phyloP scores from a whole-genome alignment of 192 early-diverging fungal species.

The Cetraspora pellucida region DNA sequence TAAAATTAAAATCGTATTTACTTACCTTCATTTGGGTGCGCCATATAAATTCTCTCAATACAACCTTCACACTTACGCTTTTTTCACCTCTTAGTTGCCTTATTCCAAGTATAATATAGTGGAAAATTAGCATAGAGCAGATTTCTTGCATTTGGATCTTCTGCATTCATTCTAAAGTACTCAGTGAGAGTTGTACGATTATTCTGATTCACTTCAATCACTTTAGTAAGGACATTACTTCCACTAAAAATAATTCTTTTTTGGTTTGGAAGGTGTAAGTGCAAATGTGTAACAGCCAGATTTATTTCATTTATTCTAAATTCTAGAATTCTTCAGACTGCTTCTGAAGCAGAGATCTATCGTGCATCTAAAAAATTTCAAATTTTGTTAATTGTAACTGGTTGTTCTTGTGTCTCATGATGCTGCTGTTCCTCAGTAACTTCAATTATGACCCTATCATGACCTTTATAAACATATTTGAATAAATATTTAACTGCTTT shows the following conservation, averaged over 20 bases:
- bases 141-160: not conserved
- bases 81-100: conserved; percentile 13
- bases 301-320: conserved; percentile 32
- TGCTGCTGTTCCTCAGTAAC: not conserved
- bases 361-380: conserved; percentile 3
- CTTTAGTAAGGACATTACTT: no score
- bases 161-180: not conserved
- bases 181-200: not conserved
- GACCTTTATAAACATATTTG: conserved; percentile 45
- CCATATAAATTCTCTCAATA: conserved; percentile 34
- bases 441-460: conserved; percentile 28
- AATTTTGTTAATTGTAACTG: not conserved
- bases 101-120: conserved; percentile 12
- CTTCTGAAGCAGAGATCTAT: conserved; percentile 39
- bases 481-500: conserved; percentile 44
- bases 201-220: no score
- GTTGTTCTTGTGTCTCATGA: not conserved
- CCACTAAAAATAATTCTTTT: no score
- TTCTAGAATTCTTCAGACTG: conserved; percentile 32
- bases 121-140: conserved; percentile 33
- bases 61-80: not conserved
- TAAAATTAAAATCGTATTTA: no score
- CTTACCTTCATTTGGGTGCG: conserved; percentile 31
- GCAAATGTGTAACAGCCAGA: not conserved
- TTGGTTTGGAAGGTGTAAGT: not conserved